Conservation (phyloP, 176 grass and related monocot species). For the Metroxylon sagu region DNA sequence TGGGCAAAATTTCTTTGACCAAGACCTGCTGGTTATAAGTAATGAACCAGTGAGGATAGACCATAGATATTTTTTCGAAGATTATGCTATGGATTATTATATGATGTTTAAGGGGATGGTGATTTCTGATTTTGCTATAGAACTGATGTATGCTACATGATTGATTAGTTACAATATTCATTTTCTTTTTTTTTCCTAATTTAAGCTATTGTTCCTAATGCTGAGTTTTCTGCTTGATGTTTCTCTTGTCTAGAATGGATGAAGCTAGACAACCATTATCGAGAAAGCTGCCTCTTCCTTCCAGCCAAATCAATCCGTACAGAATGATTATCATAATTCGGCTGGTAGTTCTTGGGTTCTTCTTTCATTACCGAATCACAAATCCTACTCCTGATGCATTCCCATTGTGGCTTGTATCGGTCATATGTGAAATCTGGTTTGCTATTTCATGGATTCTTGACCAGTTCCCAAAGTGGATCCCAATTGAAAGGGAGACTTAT, state of each 20-base stretch:
- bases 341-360: slow-evolving; percentile 83
- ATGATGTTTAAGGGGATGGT: too few species aligned
- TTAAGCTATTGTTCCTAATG: too few species aligned
- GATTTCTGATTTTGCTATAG: too few species aligned
- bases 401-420: slow-evolving; percentile 86
- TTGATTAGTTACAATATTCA: too few species aligned
- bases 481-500: slow-evolving; percentile 89
- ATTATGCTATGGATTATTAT: too few species aligned
- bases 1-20: too few species aligned
- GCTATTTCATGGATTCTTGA: slow-evolving; percentile 93
- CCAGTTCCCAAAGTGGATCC: slow-evolving; percentile 96
- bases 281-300: slow-evolving; percentile 70
- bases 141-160: too few species aligned
- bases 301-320: slow-evolving; percentile 84
- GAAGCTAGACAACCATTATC: slow-evolving; percentile 86
- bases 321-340: slow-evolving; percentile 93
- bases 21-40: too few species aligned
- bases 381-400: slow-evolving; percentile 67
- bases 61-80: too few species aligned
- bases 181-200: too few species aligned
- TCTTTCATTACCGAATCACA: slow-evolving; percentile 88
- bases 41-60: too few species aligned
- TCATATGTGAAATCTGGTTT: slow-evolving; percentile 99
- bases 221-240: too few species aligned
- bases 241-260: slow-evolving; percentile 60